Base-by-base conservation (phyloP, 2,329 filamentous ascomycete genomes). In the Colletotrichum liaoningense region DNA sequence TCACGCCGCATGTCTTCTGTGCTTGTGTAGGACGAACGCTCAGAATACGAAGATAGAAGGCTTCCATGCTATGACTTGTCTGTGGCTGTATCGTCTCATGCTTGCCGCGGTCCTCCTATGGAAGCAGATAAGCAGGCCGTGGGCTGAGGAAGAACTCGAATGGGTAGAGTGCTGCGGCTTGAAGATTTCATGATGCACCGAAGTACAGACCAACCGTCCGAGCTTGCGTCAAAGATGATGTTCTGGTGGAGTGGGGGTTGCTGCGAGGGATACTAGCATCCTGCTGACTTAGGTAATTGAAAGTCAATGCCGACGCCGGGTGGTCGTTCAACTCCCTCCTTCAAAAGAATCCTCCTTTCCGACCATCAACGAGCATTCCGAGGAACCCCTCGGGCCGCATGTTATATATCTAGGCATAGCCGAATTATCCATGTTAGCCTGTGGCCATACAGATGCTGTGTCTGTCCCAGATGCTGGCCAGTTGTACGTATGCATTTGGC, bases 31-130 rank as follows among this genome's bases (percentile, higher is more conserved):
- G 46, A 26, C 16, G 22, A 46, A 52, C 49, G 14, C 22, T 9
- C 19, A 19, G 30, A n/a, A 22, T 42, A 24, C n/a, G 24, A 35
- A 57, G 30, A 64, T 38, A 12, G 55, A 30, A 16, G 35, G n/a
- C 38, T 66, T 35, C 42, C 19, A 58, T 62, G 69, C 62, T 67
- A 49, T 67, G 63, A 67, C 69, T 38, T 24, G 55, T 66, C 62
- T 59, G 62, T 70, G 62, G 19, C 26, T 46, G 26, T 57, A 19
- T 30, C 19, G 12, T 57, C 52, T n/a, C 67, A 57, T 49, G 24
- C 11, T 60, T 19, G 26, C 46, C 4, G 46, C 56, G 16, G 11
- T 7, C n/a, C 54, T 28, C 5, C 11, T 26, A 35, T 49, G 6
- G 28, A 28, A 38, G 33, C 30, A 46, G 35, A 42, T n/a, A 22